Base-by-base conservation (phyloP, 164 flowering plant species). In the Aristolochia californica region DNA sequence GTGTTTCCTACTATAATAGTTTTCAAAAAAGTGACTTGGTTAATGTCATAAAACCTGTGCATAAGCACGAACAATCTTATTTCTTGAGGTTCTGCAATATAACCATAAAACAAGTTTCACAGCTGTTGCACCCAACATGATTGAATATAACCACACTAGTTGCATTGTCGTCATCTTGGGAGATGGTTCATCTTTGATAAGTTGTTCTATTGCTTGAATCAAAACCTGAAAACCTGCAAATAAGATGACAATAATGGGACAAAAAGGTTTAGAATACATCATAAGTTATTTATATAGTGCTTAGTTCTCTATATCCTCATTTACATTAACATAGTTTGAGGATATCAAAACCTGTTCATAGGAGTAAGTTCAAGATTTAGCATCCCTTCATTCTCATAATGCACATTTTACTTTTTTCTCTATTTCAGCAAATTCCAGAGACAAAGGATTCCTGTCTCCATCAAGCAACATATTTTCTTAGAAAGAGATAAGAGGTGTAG, bases 21-120 rank as follows among this genome's bases (percentile, higher is more conserved):
- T n/a, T n/a, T 1, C 12, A 34, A 34, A 34, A 10, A 54, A 25
- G 17, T 11, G 20, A 54, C 22, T 40, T 11, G 43, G 30, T 10
- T 43, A 2, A 20, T 34, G 16, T 20, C 2, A 20, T 56, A 24
- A 60, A 62, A 94, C 99, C 87, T 90, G 72, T 21, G 99, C 95
- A 71, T 94, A 94, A n/a, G 97, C 99, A 44, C 96, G 96, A 20
- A 94, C 99, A 34, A 94, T 94, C 43, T 82, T 55, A 64, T 82
- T 90, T 51, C 78, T 70, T 5, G 97, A 94, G 61, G 72, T 83
- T 76, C 76, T 82, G 76, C 99, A 94, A 60, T 90, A 94, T 53
- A 88, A 1, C 88, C 89, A 94, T 11, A 94, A 85, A 5, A 55
- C 74, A 40, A 94, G 81, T 71, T 94, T 94, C 26, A 88, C 82